phyloP scores from a whole-genome alignment of 2,329 filamentous ascomycete species.

The Diaporthe velutina region DNA sequence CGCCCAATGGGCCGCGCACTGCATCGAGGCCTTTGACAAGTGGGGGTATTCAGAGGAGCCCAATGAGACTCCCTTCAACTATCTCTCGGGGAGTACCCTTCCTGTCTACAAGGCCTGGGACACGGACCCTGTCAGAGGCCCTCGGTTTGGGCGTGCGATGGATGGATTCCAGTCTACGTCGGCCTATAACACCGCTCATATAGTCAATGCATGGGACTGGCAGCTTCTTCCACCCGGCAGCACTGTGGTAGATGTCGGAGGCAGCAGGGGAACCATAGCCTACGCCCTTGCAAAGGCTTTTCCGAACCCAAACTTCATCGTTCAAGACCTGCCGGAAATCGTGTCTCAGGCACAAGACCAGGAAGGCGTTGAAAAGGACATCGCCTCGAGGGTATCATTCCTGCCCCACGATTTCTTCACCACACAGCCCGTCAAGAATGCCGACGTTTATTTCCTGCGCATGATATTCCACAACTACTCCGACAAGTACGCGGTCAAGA shows the following conservation, averaged over 20 bases:
- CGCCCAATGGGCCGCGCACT: background rate
- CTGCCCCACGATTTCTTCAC: conserved; percentile 29
- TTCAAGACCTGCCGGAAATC: conserved; percentile 29
- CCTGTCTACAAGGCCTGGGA: conserved; percentile 25
- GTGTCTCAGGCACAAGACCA: background rate
- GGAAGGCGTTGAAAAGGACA: background rate
- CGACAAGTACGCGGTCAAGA: conserved; percentile 41
- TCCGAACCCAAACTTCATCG: conserved; percentile 19
- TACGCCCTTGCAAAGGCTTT: conserved; percentile 14
- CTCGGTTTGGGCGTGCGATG: conserved; percentile 29
- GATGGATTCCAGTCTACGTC: conserved; percentile 20
- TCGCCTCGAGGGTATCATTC: conserved; percentile 7
- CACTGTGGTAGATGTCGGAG: conserved; percentile 33
- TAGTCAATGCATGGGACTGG: background rate
- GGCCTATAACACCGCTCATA: conserved; percentile 11
- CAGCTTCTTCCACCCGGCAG: conserved; percentile 21
- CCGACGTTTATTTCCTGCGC: conserved; percentile 43
- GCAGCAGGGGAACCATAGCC: conserved; percentile 21
- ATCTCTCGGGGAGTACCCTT: background rate
- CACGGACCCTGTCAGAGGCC: conserved; percentile 4
- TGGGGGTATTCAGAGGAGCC: conserved; percentile 29
- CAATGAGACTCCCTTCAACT: conserved; percentile 30
- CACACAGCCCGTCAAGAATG: conserved; percentile 20
- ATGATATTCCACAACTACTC: conserved; percentile 42
- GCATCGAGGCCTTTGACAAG: conserved; percentile 27